These are phyloP conservation scores for Pythium folliculosum DNA, from an alignment of 352 stramenopile genomes.

Conservation along the genomic window DNA sequence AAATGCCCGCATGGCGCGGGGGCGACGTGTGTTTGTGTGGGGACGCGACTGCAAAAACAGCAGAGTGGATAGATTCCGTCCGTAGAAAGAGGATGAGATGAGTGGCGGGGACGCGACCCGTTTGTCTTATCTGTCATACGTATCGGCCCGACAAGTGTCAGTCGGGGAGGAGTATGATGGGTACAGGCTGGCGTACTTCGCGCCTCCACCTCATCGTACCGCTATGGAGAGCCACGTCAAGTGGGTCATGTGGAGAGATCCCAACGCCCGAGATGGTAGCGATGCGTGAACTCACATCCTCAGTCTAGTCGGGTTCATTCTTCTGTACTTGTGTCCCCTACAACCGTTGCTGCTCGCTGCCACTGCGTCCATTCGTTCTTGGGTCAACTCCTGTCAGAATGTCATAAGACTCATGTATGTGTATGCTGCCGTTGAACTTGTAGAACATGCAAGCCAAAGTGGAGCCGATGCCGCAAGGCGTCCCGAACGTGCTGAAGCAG, in stretches of 20 bases:
- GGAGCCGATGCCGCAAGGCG: conserved; percentile 4
- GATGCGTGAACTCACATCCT: too few relatives aligned
- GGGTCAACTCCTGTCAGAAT: not conserved
- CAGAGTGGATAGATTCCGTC: too few relatives aligned
- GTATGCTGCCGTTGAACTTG: not conserved
- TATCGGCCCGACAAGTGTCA: not conserved
- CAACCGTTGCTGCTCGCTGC: too few relatives aligned
- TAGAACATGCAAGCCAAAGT: conserved; percentile 24
- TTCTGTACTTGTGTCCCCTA: too few relatives aligned
- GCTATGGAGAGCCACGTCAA: not conserved
- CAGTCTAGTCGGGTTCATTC: too few relatives aligned
- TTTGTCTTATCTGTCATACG: not conserved
- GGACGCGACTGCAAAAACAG: not conserved
- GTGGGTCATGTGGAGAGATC: too few relatives aligned
- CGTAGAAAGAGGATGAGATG: conserved; percentile 2
- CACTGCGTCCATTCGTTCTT: not conserved
- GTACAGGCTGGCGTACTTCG: not conserved
- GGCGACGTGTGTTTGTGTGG: not conserved
- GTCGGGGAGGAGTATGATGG: not conserved
- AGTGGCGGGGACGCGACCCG: not conserved
- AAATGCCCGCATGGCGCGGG: not conserved
- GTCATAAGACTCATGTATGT: conserved; percentile 1
- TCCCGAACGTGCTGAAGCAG: conserved; percentile 35
- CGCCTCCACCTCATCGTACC: not conserved
- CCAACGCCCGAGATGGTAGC: too few relatives aligned